Evolutionary conservation across 371 early-diverging fungal genomes (phyloP).

Genomic region (Haplosporangium sp.): DNA sequence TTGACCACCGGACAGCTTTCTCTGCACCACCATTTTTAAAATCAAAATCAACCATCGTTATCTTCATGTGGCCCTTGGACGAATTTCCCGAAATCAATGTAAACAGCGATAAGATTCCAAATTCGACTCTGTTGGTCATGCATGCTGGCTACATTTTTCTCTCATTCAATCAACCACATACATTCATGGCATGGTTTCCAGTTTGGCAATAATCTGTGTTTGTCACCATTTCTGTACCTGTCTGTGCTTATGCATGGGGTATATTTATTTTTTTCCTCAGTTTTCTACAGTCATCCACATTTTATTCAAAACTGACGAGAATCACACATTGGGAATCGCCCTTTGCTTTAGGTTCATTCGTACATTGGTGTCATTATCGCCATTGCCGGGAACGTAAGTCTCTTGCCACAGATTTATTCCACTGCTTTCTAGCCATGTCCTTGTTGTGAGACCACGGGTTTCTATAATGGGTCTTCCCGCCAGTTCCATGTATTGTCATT

Average conservation of each 20-base stretch:
- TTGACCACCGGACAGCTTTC: neutral
- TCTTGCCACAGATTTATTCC: neutral
- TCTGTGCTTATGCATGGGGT: neutral
- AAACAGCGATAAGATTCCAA: slow-evolving; percentile 1
- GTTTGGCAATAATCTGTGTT: no score
- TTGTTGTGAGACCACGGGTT: no score
- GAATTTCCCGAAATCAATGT: slow-evolving; percentile 55
- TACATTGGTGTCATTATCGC: slow-evolving; percentile 74
- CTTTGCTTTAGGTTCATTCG: slow-evolving; percentile 56
- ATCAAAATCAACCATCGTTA: neutral
- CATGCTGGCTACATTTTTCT: no score
- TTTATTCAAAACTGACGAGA: neutral
- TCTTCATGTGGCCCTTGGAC: slow-evolving; percentile 44
- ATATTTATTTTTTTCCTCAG: no score
- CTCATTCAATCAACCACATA: no score
- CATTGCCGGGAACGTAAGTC: slow-evolving; percentile 70
- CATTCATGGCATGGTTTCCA: no score
- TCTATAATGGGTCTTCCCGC: no score
- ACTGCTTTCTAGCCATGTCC: neutral
- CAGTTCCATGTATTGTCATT: neutral
- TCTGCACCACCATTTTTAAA: neutral
- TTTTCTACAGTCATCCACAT: neutral
- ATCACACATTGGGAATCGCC: neutral
- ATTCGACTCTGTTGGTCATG: no score
- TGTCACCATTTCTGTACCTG: neutral